Percentiles rank a stretch among this genome's conserved stretches.
Conservation (phyloP, 345 rosid species). For the Psidium friedrichsthalianum region DNA sequence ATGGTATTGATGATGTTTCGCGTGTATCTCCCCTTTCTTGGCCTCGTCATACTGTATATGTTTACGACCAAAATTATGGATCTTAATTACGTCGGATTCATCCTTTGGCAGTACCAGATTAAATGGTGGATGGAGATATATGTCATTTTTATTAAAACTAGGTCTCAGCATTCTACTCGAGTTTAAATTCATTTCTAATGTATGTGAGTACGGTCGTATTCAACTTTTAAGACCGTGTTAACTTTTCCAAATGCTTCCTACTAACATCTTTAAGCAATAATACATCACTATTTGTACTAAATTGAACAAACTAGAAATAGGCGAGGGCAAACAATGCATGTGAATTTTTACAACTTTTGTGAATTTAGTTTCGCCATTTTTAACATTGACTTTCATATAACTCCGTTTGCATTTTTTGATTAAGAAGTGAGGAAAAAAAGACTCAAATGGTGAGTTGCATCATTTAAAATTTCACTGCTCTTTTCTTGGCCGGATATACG, state of each 20-base stretch:
- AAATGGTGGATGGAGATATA: background rate
- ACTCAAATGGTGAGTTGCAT: background rate
- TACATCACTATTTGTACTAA: background rate
- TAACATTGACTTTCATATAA: background rate
- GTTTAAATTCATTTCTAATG: background rate
- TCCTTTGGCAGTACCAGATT: background rate
- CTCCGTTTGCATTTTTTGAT: background rate
- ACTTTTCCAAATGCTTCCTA: background rate
- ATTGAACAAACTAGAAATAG: background rate
- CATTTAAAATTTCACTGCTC: background rate
- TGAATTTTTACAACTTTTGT: no score
- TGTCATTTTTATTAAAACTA: no score
- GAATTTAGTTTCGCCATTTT: no score
- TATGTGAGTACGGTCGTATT: no score
- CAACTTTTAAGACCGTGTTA: no score
- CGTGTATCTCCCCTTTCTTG: background rate
- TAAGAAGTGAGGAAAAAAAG: background rate
- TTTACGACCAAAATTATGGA: background rate
- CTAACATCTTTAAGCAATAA: background rate
- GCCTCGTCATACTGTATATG: background rate
- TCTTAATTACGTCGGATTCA: background rate
- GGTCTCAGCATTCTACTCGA: background rate
- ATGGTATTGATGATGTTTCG: background rate
- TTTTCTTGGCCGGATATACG: background rate
- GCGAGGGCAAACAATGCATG: background rate